A percentile compares a stretch with the other conserved stretches of the same genome.
Conservation (phyloP, 805 yeast genomes). For the Candida odintsovae region DNA sequence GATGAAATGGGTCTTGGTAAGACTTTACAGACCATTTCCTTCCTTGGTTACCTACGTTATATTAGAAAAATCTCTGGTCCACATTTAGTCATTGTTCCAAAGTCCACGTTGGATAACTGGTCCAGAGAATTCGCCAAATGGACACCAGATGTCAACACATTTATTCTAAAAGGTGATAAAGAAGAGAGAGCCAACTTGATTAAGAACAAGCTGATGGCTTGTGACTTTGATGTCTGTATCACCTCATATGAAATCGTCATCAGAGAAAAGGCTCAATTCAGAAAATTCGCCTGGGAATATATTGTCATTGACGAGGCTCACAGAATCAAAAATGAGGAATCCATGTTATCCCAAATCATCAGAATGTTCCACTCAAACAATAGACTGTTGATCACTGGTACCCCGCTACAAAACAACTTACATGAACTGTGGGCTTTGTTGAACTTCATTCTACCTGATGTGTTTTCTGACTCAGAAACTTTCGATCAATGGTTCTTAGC, state of each 20-base stretch:
- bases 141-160: conserved; percentile 73
- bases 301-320: conserved; percentile 81
- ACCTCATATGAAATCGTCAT: conserved; percentile 71
- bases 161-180: conserved; percentile 71
- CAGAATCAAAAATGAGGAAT: conserved; percentile 64
- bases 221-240: conserved; percentile 64
- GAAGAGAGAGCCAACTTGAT: conserved; percentile 55
- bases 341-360: conserved; percentile 62
- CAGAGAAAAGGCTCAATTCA: conserved; percentile 61
- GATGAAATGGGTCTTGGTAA: conserved; percentile 88
- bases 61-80: conserved; percentile 61
- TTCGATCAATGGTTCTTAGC: conserved; percentile 69
- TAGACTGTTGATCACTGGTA: conserved; percentile 72
- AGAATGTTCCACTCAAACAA: conserved; percentile 66
- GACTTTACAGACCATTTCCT: conserved; percentile 71
- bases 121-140: conserved; percentile 67
- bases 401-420: conserved; percentile 74
- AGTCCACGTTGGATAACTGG: conserved; percentile 80
- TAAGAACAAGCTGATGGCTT: conserved; percentile 40
- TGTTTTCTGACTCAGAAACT: conserved; percentile 64
- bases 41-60: conserved; percentile 62
- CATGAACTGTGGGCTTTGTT: conserved; percentile 80
- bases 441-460: conserved; percentile 73
- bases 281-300: conserved; percentile 69
- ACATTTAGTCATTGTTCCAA: conserved; percentile 70